Evolutionary conservation across 345 rosid genomes (phyloP).

Genomic region (Trapa bicornis): DNA sequence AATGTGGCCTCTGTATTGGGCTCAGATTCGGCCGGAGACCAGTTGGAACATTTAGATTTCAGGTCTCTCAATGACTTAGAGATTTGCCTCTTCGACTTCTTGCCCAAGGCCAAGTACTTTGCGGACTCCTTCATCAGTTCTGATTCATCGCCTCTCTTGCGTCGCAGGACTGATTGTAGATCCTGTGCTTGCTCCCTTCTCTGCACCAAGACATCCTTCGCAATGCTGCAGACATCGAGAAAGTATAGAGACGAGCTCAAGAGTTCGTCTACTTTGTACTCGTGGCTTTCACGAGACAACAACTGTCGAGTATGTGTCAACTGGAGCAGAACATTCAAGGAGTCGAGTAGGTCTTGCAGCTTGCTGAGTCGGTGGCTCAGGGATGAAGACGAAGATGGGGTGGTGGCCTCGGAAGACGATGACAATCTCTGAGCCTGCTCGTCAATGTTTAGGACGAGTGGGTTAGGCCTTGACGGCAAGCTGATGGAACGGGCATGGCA

Average conservation of each 20-base stretch:
- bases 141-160: conserved; percentile 5
- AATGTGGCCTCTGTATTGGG: not conserved
- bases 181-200: conserved; percentile 20
- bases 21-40: not conserved
- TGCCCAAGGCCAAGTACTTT: conserved; percentile 22
- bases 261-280: conserved; percentile 15
- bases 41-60: conserved; percentile 10
- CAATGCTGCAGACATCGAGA: conserved; percentile 22
- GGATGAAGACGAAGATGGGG: conserved; percentile 7
- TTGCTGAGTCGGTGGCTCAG: conserved; percentile 12
- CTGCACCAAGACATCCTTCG: conserved; percentile 24
- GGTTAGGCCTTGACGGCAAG: conserved; percentile 31
- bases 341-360: conserved; percentile 23
- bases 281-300: conserved; percentile 18
- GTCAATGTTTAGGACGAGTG: conserved; percentile 16
- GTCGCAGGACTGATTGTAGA: conserved; percentile 22
- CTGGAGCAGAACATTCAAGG: conserved; percentile 17
- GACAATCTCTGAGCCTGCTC: conserved; percentile 20
- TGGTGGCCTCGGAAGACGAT: conserved; percentile 3
- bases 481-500: conserved; percentile 29
- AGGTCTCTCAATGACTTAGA: conserved; percentile 14
- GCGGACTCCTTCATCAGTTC: conserved; percentile 11
- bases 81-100: conserved; percentile 14
- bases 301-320: conserved; percentile 16
- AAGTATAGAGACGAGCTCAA: conserved; percentile 27